phyloP scores from a whole-genome alignment of 768 basidiomycete species.

The Auriscalpium orientale region DNA sequence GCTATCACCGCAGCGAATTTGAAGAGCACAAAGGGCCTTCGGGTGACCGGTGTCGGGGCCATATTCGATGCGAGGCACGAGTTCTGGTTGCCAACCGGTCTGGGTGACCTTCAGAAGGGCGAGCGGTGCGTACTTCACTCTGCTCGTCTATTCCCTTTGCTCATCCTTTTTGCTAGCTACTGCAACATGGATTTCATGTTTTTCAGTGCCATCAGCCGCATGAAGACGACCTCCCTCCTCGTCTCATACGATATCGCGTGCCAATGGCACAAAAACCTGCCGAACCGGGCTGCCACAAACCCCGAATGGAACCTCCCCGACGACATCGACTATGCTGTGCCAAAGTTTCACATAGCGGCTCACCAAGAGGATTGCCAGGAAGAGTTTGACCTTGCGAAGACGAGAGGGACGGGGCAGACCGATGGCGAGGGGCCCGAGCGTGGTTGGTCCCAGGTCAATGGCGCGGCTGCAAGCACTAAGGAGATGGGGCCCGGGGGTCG shows the following conservation, averaged over 20 bases:
- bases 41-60: not conserved
- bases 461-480: constrained; percentile 21
- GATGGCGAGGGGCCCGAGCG: constrained; percentile 31
- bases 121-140: not conserved
- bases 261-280: constrained; percentile 14
- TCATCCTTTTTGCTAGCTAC: not conserved
- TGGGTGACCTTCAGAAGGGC: not conserved
- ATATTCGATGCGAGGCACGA: not conserved
- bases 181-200: not conserved
- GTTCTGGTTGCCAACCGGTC: not conserved
- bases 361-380: constrained; percentile 19
- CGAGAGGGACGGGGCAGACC: constrained; percentile 20
- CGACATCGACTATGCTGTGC: constrained; percentile 12
- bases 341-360: constrained; percentile 25
- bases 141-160: too few relatives aligned
- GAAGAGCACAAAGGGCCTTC: not conserved
- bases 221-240: not conserved
- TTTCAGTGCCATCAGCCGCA: not conserved
- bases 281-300: not conserved
- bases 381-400: constrained; percentile 19
- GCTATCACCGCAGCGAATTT: not conserved
- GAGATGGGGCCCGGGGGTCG: constrained; percentile 29
- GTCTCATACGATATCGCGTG: constrained; percentile 21
- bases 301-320: not conserved
- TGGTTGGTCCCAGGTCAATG: constrained; percentile 24